Evolutionary conservation across 2,329 filamentous ascomycete genomes (phyloP).

Genomic region (Aspergillus novoparasiticus): DNA sequence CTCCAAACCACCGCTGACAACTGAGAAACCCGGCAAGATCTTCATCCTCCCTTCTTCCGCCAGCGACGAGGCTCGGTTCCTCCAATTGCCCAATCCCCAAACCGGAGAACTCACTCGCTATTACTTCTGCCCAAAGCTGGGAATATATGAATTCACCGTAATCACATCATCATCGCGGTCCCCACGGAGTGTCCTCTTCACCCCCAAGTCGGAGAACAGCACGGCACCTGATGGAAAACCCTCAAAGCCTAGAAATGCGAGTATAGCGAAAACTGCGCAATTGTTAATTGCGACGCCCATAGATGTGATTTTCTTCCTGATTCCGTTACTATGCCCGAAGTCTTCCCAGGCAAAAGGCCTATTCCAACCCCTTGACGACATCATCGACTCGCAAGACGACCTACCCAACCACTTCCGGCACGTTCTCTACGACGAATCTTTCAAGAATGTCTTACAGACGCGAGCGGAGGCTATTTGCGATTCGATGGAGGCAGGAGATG

Average conservation of each 20-base stretch:
- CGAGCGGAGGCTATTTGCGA: constrained; percentile 76
- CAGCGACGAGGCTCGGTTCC: constrained; percentile 56
- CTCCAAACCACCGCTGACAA: constrained; percentile 23
- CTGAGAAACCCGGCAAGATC: constrained; percentile 46
- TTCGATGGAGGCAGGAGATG: constrained; percentile 77
- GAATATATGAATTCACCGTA: constrained; percentile 64
- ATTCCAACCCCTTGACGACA: constrained; percentile 54
- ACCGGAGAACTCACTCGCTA: constrained; percentile 54
- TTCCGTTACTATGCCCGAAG: constrained; percentile 67
- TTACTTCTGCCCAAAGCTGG: constrained; percentile 60
- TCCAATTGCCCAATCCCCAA: constrained; percentile 59
- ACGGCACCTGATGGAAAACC: constrained; percentile 33
- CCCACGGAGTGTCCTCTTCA: constrained; percentile 59
- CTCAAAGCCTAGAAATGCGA: constrained; percentile 48
- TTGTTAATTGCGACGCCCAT: constrained; percentile 82
- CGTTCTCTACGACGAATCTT: constrained; percentile 40
- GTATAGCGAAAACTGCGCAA: constrained; percentile 68
- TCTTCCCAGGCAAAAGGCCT: constrained; percentile 41
- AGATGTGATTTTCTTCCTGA: constrained; percentile 80
- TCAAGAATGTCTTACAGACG: constrained; percentile 57
- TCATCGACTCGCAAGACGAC: constrained; percentile 49
- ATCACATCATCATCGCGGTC: constrained; percentile 54
- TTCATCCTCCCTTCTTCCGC: constrained; percentile 60
- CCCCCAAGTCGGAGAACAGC: constrained; percentile 27
- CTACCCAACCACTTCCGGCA: constrained; percentile 45